A percentile compares a stretch with the other conserved stretches of the same genome.
Evolutionary conservation across 2,329 filamentous ascomycete species (phyloP).

Genomic region (Clonostachys sp.): DNA sequence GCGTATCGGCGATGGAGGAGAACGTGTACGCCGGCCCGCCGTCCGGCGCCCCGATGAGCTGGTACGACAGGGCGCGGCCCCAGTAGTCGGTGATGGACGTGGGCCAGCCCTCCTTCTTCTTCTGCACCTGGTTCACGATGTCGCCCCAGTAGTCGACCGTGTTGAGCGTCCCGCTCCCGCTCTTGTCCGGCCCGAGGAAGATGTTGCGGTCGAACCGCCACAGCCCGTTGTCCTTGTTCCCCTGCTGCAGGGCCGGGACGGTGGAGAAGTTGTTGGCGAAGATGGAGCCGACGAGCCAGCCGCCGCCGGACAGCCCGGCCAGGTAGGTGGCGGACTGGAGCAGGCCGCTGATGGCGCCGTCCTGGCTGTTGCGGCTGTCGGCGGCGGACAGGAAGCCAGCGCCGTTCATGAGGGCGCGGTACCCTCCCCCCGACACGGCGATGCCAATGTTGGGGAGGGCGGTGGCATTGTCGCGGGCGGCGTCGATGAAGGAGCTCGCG

Average conservation of each 20-base stretch:
- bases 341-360: constrained; percentile 56
- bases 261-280: constrained; percentile 74
- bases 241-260: constrained; percentile 51
- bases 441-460: constrained; percentile 54
- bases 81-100: constrained; percentile 77
- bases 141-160: background rate
- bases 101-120: constrained; percentile 16
- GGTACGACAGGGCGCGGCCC: constrained; percentile 72
- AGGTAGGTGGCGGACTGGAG: constrained; percentile 74
- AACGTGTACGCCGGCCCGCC: constrained; percentile 74
- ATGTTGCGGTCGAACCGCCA: constrained; percentile 31
- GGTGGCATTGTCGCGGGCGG: constrained; percentile 23
- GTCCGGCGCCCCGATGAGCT: constrained; percentile 67
- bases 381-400: constrained; percentile 71
- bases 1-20: constrained; percentile 54
- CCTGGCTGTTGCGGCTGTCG: constrained; percentile 59
- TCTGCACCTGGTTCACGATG: background rate
- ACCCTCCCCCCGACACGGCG: constrained; percentile 74
- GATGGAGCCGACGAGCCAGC: constrained; percentile 71
- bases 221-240: constrained; percentile 27
- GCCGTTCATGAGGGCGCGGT: constrained; percentile 72
- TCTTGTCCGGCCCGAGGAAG: background rate
- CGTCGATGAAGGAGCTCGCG: constrained; percentile 7
- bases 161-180: background rate
- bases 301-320: constrained; percentile 68